Conservation (phyloP, 2,329 filamentous ascomycete species). For the Cladosporium sp. region DNA sequence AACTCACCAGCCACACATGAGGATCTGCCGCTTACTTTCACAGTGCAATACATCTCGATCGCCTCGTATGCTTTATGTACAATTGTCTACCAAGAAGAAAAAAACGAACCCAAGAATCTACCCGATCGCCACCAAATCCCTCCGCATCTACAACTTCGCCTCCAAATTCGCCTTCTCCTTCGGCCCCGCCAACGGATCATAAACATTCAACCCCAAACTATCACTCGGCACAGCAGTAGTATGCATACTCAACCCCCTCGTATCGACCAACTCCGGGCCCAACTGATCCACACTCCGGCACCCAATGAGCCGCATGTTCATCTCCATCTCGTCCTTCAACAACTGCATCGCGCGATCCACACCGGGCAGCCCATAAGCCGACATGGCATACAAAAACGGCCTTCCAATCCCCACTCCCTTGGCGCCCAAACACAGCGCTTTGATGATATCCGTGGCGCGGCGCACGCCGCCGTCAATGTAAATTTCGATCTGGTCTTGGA, state of each 20-base stretch:
- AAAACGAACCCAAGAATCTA: neutral
- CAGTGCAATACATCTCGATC: too few species aligned
- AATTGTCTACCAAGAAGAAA: neutral
- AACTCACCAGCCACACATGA: too few species aligned
- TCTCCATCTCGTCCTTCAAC: constrained; percentile 81
- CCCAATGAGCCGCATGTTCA: constrained; percentile 96
- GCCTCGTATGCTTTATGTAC: neutral
- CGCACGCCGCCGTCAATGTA: constrained; percentile 89
- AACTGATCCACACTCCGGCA: constrained; percentile 69
- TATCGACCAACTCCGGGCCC: constrained; percentile 75
- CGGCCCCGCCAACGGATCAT: constrained; percentile 47
- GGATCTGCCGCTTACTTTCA: too few species aligned
- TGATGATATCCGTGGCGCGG: constrained; percentile 88
- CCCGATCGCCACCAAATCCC: neutral
- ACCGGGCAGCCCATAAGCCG: constrained; percentile 77
- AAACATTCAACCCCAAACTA: constrained; percentile 53
- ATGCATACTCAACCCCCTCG: constrained; percentile 62
- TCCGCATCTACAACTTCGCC: constrained; percentile 5
- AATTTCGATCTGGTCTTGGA: constrained; percentile 68
- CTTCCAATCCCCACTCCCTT: constrained; percentile 89
- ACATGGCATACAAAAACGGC: constrained; percentile 96
- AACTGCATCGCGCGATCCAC: constrained; percentile 85
- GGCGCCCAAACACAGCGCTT: constrained; percentile 88
- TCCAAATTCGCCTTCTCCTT: constrained; percentile 13
- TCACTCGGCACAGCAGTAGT: constrained; percentile 56